phyloP scores from a whole-genome alignment of 345 rosid genomes.

The Kandelia obovata region DNA sequence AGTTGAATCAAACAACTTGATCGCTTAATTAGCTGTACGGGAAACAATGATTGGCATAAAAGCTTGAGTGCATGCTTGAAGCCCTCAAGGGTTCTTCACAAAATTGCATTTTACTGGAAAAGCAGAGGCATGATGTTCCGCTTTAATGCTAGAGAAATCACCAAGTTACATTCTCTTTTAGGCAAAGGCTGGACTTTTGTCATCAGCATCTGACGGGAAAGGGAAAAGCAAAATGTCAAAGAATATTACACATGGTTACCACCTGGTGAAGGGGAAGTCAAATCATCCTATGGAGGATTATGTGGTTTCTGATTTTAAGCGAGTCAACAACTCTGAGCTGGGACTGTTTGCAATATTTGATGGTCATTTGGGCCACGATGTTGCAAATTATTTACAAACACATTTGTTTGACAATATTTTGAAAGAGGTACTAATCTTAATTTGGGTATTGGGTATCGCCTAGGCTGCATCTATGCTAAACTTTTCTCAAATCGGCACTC shows the following conservation, averaged over 20 bases:
- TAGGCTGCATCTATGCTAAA: too few relatives aligned
- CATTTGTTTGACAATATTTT: slow-evolving; percentile 70
- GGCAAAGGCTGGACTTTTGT: slow-evolving; percentile 54
- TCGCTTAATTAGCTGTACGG: too few relatives aligned
- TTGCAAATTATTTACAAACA: slow-evolving; percentile 64
- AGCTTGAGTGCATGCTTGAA: too few relatives aligned
- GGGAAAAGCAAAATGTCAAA: slow-evolving; percentile 67
- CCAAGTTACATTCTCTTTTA: slow-evolving; percentile 17
- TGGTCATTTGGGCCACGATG: slow-evolving; percentile 85
- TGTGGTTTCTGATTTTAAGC: slow-evolving; percentile 56
- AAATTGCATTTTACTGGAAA: too few relatives aligned
- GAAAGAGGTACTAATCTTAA: slow-evolving; percentile 48
- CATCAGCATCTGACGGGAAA: slow-evolving; percentile 61
- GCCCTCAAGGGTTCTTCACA: too few relatives aligned
- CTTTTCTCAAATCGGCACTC: neutral
- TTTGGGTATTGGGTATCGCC: too few relatives aligned
- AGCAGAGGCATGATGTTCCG: too few relatives aligned
- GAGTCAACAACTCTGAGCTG: slow-evolving; percentile 45
- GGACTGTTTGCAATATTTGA: slow-evolving; percentile 87
- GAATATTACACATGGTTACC: slow-evolving; percentile 65
- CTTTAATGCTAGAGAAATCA: neutral
- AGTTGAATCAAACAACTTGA: too few relatives aligned
- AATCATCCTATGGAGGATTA: slow-evolving; percentile 85
- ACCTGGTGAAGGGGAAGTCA: slow-evolving; percentile 72
- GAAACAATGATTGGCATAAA: too few relatives aligned